These are phyloP conservation scores for Gynochthodes officinalis DNA, from an alignment of 257 asterid species.

Conservation along the genomic window DNA sequence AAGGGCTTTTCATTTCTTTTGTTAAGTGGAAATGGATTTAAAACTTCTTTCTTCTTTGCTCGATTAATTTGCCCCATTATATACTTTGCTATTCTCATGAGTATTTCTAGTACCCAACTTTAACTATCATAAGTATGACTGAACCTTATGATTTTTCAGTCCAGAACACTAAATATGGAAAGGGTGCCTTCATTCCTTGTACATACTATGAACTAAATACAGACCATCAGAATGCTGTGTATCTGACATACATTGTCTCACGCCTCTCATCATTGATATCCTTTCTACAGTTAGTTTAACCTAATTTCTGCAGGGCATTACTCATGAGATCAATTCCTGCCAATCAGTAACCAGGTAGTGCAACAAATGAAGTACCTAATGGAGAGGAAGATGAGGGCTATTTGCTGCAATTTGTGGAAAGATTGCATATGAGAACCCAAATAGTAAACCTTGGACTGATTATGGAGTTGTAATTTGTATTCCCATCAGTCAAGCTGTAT, in stretches of 20 bases:
- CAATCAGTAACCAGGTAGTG: constrained; percentile 89
- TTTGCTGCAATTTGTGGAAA: constrained; percentile 77
- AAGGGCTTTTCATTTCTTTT: neutral
- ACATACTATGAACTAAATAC: neutral
- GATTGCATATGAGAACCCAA: constrained; percentile 85
- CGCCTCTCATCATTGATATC: neutral
- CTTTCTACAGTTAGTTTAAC: constrained; percentile 15
- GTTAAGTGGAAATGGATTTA: neutral
- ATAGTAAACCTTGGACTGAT: constrained; percentile 45
- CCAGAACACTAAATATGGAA: neutral
- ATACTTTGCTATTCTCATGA: neutral
- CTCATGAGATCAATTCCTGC: constrained; percentile 74
- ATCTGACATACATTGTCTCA: no score
- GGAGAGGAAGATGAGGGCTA: constrained; percentile 89
- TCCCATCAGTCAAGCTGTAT: neutral
- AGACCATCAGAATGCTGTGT: neutral
- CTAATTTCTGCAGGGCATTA: constrained; percentile 45
- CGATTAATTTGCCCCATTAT: neutral
- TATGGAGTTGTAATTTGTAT: neutral
- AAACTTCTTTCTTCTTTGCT: neutral
- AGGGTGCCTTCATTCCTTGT: neutral
- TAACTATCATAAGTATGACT: neutral
- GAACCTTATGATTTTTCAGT: neutral
- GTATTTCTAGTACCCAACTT: neutral
- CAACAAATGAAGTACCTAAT: constrained; percentile 78